Percentiles rank a stretch among this genome's conserved stretches.
These are phyloP conservation scores for Scenedesmus sp. DNA, from an alignment of 163 green algal genomes.

Conservation along the genomic window DNA sequence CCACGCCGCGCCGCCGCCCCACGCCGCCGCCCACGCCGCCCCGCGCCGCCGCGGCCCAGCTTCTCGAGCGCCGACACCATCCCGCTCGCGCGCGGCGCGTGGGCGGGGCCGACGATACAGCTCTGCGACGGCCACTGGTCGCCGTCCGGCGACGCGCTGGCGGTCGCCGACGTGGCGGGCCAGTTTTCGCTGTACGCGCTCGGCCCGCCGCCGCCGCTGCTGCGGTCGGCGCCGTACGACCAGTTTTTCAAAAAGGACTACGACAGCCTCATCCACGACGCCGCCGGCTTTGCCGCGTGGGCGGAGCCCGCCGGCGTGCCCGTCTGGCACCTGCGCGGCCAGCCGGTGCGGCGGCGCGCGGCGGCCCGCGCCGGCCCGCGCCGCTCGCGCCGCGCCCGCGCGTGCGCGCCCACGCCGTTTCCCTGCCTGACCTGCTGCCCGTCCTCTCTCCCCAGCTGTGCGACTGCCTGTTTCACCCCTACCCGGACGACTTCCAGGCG, in stretches of 20 bases:
- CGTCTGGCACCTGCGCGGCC: neutral
- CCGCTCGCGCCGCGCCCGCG: too few relatives aligned
- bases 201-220: neutral
- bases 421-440: too few relatives aligned
- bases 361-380: too few relatives aligned
- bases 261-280: slow-evolving; percentile 42
- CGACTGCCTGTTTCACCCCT: slow-evolving; percentile 58
- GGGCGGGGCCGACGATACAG: slow-evolving; percentile 68
- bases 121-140: slow-evolving; percentile 76
- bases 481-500: slow-evolving; percentile 56
- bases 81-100: slow-evolving; percentile 56
- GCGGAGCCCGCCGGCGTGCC: neutral
- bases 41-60: slow-evolving; percentile 26
- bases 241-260: slow-evolving; percentile 62
- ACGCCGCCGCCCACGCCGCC: neutral
- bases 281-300: neutral
- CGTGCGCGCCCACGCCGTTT: too few relatives aligned
- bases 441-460: too few relatives aligned
- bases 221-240: slow-evolving; percentile 61
- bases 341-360: neutral
- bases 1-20: neutral
- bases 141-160: slow-evolving; percentile 49
- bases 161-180: slow-evolving; percentile 65
- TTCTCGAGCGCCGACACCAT: slow-evolving; percentile 69
- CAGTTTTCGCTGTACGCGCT: slow-evolving; percentile 60